phyloP scores from a whole-genome alignment of 2,329 filamentous ascomycete genomes.

The Annulohypoxylon truncatum region DNA sequence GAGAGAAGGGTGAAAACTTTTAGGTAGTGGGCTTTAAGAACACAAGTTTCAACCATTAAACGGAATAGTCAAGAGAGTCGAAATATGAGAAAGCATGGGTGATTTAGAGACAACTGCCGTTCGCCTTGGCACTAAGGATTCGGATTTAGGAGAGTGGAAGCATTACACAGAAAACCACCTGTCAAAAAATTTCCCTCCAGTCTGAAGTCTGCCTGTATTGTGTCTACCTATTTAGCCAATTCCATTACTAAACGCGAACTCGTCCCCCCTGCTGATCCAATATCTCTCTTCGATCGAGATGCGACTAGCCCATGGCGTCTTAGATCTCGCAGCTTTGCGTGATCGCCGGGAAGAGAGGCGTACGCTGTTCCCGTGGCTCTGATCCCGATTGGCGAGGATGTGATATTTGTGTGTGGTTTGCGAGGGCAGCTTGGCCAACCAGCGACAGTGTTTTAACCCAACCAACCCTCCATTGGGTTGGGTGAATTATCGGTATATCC shows the following conservation, averaged over 20 bases:
- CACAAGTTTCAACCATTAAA: neutral
- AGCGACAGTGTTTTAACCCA: conserved; percentile 4
- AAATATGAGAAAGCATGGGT: conserved; percentile 9
- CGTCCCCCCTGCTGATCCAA: conserved; percentile 2
- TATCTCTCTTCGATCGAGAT: conserved; percentile 18
- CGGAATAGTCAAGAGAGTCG: neutral
- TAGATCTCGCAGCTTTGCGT: conserved; percentile 38
- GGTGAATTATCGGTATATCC: conserved; percentile 33
- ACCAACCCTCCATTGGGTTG: conserved; percentile 30
- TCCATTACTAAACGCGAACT: neutral
- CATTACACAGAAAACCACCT: neutral
- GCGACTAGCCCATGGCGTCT: conserved; percentile 24
- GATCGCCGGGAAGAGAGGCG: conserved; percentile 17
- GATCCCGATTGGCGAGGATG: conserved; percentile 23
- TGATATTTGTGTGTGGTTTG: conserved; percentile 2
- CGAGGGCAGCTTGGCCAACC: conserved; percentile 17
- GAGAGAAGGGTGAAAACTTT: neutral
- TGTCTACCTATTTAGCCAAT: conserved; percentile 29
- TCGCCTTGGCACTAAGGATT: conserved; percentile 10
- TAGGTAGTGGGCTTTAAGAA: neutral
- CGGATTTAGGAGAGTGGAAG: neutral
- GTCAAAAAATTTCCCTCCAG: neutral
- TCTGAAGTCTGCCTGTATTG: neutral
- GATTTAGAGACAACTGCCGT: conserved; percentile 20
- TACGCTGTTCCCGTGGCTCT: conserved; percentile 6